Conservation (phyloP, 495 filamentous ascomycete species). For the Trichocladium uniseriatum region DNA sequence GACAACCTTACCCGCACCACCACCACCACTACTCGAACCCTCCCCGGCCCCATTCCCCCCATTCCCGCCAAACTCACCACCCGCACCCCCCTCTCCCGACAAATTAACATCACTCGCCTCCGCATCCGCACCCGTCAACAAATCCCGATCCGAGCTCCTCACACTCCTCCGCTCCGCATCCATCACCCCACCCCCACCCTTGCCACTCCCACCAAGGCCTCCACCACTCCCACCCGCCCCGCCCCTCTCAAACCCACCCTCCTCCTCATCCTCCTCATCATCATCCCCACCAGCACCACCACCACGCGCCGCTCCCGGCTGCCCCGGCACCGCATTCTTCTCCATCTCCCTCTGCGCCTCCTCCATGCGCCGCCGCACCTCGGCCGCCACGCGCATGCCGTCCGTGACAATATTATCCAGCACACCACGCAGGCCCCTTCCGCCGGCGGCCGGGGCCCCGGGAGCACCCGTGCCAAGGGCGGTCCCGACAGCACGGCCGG, state of each 20-base stretch:
- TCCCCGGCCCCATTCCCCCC: slow-evolving; percentile 5
- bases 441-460: slow-evolving; percentile 39
- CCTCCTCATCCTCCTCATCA: slow-evolving; percentile 67
- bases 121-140: slow-evolving; percentile 72
- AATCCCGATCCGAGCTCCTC: slow-evolving; percentile 62
- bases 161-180: slow-evolving; percentile 52
- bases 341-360: slow-evolving; percentile 82
- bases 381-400: slow-evolving; percentile 86
- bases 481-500: slow-evolving; percentile 24
- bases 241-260: slow-evolving; percentile 52
- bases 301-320: background rate
- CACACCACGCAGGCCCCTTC: slow-evolving; percentile 79
- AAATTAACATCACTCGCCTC: slow-evolving; percentile 38
- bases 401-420: slow-evolving; percentile 95
- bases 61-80: slow-evolving; percentile 14
- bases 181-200: slow-evolving; percentile 27
- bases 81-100: slow-evolving; percentile 2
- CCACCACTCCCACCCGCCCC: background rate
- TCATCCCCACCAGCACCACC: no score
- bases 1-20: slow-evolving; percentile 22
- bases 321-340: slow-evolving; percentile 53
- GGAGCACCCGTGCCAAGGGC: slow-evolving; percentile 15
- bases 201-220: background rate
- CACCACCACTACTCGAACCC: slow-evolving; percentile 15
- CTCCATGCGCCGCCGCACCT: slow-evolving; percentile 86